Evolutionary conservation across 495 filamentous ascomycete genomes (phyloP).

Genomic region (Aspergillus steynii): DNA sequence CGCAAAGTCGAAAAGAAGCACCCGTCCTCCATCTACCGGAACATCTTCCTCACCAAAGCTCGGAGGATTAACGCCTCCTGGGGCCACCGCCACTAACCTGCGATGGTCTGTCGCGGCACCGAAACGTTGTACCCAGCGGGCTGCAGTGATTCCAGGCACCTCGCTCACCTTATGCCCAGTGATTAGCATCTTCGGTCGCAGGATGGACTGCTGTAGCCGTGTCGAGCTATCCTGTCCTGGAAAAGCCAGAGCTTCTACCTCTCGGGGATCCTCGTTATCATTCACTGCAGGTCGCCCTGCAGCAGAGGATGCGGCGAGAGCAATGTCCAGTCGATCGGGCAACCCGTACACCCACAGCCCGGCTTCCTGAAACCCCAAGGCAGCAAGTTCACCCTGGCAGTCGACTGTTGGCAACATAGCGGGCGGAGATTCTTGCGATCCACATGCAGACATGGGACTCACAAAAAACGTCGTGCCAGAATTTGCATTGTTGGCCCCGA

Average conservation of each 20-base stretch:
- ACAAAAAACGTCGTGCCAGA: conserved; percentile 81
- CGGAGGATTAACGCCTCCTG: conserved; percentile 64
- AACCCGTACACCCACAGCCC: conserved; percentile 81
- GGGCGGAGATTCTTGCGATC: conserved; percentile 50
- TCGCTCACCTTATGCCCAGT: conserved; percentile 40
- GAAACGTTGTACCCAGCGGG: conserved; percentile 39
- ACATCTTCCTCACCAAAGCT: conserved; percentile 71
- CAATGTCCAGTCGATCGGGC: conserved; percentile 68
- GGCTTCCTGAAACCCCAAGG: conserved; percentile 70
- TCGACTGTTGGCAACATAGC: conserved; percentile 69
- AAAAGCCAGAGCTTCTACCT: conserved; percentile 9
- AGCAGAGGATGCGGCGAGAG: conserved; percentile 24
- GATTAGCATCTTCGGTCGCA: conserved; percentile 37
- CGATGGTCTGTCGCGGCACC: conserved; percentile 15
- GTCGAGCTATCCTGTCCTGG: conserved; percentile 24
- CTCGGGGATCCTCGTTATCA: conserved; percentile 15
- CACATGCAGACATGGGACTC: conserved; percentile 54
- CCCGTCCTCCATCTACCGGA: conserved; percentile 77
- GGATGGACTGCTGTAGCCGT: conserved; percentile 35
- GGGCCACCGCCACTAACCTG: conserved; percentile 72
- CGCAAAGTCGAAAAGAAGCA: conserved; percentile 77
- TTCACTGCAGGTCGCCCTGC: conserved; percentile 9
- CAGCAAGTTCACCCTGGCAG: conserved; percentile 69
- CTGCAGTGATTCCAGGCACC: conserved; percentile 44
- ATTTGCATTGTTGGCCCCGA: conserved; percentile 69